phyloP scores from a whole-genome alignment of 2,329 filamentous ascomycete genomes.

The Tolypocladium album region DNA sequence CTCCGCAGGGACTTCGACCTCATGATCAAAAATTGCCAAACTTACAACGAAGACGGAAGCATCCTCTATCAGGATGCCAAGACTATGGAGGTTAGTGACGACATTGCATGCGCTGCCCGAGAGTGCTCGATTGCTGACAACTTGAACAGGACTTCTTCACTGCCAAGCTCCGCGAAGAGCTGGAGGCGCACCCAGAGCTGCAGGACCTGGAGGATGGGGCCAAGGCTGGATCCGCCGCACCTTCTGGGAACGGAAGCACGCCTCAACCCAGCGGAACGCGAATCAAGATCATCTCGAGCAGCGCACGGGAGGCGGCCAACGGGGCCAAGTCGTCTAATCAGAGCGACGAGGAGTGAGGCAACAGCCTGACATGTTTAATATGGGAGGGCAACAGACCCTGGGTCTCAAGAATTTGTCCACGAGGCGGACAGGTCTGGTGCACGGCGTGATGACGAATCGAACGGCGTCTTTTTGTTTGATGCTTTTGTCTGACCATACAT shows the following conservation, averaged over 20 bases:
- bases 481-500: constrained; percentile 10
- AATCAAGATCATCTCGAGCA: constrained; percentile 56
- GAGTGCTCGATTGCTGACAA: constrained; percentile 19
- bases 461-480: constrained; percentile 2
- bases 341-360: constrained; percentile 41
- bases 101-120: neutral
- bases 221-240: constrained; percentile 28
- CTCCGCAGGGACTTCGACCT: constrained; percentile 74
- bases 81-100: constrained; percentile 67
- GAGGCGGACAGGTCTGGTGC: neutral
- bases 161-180: constrained; percentile 39
- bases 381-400: neutral
- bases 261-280: constrained; percentile 52
- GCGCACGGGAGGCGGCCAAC: constrained; percentile 23
- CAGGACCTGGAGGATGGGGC: constrained; percentile 41
- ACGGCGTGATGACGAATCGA: neutral
- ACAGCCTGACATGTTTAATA: neutral
- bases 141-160: constrained; percentile 43
- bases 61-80: constrained; percentile 87
- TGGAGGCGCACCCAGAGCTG: constrained; percentile 44
- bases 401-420: neutral
- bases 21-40: constrained; percentile 83
- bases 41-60: constrained; percentile 94
- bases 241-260: constrained; percentile 51
- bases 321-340: constrained; percentile 28